These are phyloP conservation scores for Nematocida parisii DNA, from an alignment of 371 early-diverging fungal species.

Conservation along the genomic window DNA sequence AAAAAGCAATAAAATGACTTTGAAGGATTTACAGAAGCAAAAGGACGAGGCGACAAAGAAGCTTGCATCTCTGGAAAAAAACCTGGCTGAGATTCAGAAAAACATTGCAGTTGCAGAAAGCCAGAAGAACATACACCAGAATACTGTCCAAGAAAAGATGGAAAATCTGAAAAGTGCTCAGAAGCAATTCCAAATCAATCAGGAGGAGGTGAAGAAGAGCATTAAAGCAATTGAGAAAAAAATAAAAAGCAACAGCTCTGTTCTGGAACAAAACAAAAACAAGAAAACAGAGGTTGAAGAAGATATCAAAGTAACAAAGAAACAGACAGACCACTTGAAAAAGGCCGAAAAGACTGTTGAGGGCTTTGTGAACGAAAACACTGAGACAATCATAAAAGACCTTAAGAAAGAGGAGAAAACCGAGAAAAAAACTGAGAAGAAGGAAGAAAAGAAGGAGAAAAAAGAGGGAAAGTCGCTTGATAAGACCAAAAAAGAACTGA, in stretches of 20 bases:
- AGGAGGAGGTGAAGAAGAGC: constrained; percentile 31
- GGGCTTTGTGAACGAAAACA: background rate
- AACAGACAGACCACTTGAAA: constrained; percentile 6
- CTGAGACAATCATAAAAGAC: background rate
- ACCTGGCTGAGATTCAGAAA: constrained; percentile 11
- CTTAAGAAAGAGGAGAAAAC: constrained; percentile 12
- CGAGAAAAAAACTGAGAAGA: background rate
- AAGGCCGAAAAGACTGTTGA: constrained; percentile 20
- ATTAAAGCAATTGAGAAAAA: constrained; percentile 7
- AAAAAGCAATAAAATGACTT: constrained; percentile 2
- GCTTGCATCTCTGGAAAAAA: background rate
- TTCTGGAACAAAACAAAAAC: constrained; percentile 21
- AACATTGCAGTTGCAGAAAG: constrained; percentile 13
- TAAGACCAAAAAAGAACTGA: constrained; percentile 39
- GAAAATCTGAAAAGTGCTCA: background rate
- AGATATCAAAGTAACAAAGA: constrained; percentile 11
- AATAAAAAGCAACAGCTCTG: constrained; percentile 8
- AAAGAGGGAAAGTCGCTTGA: constrained; percentile 14
- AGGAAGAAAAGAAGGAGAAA: constrained; percentile 8
- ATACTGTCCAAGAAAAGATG: background rate
- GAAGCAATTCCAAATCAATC: background rate
- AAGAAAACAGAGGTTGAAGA: constrained; percentile 10
- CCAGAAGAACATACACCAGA: background rate
- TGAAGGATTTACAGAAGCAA: background rate
- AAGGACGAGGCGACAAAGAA: constrained; percentile 10